Conservation (phyloP, 768 basidiomycete genomes). For the Hygrocybe coccinea region DNA sequence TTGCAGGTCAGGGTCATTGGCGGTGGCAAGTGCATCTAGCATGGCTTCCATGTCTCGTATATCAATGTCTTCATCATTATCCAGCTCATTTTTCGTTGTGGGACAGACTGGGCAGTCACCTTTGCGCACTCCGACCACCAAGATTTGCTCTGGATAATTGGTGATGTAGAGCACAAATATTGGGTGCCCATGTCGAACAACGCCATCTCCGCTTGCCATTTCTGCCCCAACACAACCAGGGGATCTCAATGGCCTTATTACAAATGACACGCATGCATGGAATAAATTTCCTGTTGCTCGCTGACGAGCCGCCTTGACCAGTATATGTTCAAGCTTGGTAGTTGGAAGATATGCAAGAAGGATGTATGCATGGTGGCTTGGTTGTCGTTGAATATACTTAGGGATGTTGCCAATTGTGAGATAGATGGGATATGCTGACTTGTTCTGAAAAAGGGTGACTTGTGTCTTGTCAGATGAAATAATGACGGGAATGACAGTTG, state of each 20-base stretch:
- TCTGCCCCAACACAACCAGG: slow-evolving; percentile 28
- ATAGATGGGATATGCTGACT: slow-evolving; percentile 41
- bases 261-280: slow-evolving; percentile 30
- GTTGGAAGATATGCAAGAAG: slow-evolving; percentile 41
- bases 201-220: slow-evolving; percentile 30
- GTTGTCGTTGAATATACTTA: slow-evolving; percentile 29
- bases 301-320: slow-evolving; percentile 22
- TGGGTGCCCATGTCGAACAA: slow-evolving; percentile 26
- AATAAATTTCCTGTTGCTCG: slow-evolving; percentile 33
- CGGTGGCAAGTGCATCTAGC: slow-evolving; percentile 5
- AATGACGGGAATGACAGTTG: slow-evolving; percentile 34
- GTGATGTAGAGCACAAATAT: slow-evolving; percentile 37
- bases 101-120: slow-evolving; percentile 27
- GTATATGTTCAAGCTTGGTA: slow-evolving; percentile 29
- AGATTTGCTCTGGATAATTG: slow-evolving; percentile 40
- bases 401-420: slow-evolving; percentile 38
- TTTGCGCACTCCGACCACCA: slow-evolving; percentile 21
- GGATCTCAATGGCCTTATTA: slow-evolving; percentile 25
- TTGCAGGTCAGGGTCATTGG: slow-evolving; percentile 1
- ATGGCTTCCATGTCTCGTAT: slow-evolving; percentile 3
- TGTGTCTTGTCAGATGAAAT: slow-evolving; percentile 40
- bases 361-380: slow-evolving; percentile 28
- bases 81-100: slow-evolving; percentile 14
- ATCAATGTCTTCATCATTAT: slow-evolving; percentile 9
- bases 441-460: slow-evolving; percentile 34